Evolutionary conservation across 176 grass and related monocot genomes (phyloP), one percentile per base, ranked within the genome.

Genomic region (Tillandsia fasciculata): DNA sequence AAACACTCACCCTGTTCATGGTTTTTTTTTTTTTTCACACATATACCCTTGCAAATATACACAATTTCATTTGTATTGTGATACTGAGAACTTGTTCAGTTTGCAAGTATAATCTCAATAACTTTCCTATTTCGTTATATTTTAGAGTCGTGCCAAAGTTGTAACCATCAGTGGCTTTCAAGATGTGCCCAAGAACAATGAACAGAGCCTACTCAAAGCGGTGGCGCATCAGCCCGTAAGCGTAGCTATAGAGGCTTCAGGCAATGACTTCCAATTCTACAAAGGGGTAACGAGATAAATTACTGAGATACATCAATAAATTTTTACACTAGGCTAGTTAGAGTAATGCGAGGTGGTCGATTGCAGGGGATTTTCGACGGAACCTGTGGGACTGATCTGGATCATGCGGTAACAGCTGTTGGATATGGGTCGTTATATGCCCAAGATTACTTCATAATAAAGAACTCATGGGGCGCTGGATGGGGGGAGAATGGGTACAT

Each of bases 231-330:
- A 96, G 70, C 91, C 91, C 4, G 72, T 88, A 70, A 96, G 91
- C n/a, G 80, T 88, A 50, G 91, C 87, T 10, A 77, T 96, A 50
- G 87, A 86, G 12, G 87, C 82, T 1, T 89, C 87, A 52, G 79
- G 85, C 58, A 83, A 52, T 14, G 79, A 91, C 67, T 96, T 96
- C 69, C 87, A 96, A 52, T 91, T 96, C 82, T 96, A 96, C 74
- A 91, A 79, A 77, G 87, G 91, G 81, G 87, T 91, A 85, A 88
- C 17, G 10, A 49, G 0, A 12, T 7, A 0, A 42, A 42, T 7
- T 42, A 42, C 33, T 42, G 7, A 42, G 33, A 42, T 6, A 42
- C 33, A 42, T 42, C 6, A 7, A 42, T 7, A 42, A 42, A 42
- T 42, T 42, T 42, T 5, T 7, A 42, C 33, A 42, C 33, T 42